Evolutionary conservation across 345 rosid species (phyloP).

Genomic region (Streptanthus diversifolius): DNA sequence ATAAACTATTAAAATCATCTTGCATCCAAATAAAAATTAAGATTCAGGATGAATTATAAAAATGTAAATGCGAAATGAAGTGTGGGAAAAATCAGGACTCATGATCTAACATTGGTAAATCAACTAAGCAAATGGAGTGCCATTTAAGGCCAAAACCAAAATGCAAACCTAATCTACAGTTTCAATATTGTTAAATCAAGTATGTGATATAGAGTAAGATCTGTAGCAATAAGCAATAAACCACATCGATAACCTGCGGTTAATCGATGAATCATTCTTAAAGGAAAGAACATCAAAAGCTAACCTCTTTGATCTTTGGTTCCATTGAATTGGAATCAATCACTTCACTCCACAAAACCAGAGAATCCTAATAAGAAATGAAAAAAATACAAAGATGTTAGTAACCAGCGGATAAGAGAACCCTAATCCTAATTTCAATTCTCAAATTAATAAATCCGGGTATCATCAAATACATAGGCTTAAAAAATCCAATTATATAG

Average conservation of each 20-base stretch:
- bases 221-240: not conserved
- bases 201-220: conserved; percentile 4
- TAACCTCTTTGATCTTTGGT: conserved; percentile 49
- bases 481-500: not conserved
- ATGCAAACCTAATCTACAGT: not conserved
- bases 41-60: not conserved
- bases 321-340: conserved; percentile 6
- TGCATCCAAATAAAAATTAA: not conserved
- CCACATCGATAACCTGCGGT: not conserved
- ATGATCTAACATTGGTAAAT: not conserved
- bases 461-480: not conserved
- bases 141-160: conserved; percentile 1
- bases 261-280: not conserved
- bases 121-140: not conserved
- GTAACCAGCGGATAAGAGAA: not conserved
- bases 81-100: not conserved
- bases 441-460: not conserved
- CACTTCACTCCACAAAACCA: not conserved
- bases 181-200: conserved; percentile 8
- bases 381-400: conserved; percentile 1
- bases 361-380: not conserved
- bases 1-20: not conserved
- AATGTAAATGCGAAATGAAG: not conserved
- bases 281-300: conserved; percentile 12
- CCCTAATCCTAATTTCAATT: not conserved